Evolutionary conservation across 2,329 filamentous ascomycete genomes (phyloP).

Genomic region (Fusarium sp.): DNA sequence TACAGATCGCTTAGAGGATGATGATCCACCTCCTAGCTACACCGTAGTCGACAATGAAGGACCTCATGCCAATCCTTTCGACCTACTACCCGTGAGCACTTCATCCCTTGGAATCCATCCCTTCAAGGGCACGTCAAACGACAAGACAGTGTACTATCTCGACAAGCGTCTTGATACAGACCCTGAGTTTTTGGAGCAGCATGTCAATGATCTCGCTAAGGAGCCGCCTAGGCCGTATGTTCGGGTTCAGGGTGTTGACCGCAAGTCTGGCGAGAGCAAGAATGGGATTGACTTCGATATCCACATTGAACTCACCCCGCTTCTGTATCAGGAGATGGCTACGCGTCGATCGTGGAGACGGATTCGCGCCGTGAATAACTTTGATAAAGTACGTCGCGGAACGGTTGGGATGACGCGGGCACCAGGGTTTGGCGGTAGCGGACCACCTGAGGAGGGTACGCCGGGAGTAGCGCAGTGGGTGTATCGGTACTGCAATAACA

Average conservation of each 20-base stretch:
- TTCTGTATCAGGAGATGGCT: constrained; percentile 62
- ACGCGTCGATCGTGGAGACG: constrained; percentile 55
- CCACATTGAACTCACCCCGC: constrained; percentile 67
- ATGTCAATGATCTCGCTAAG: constrained; percentile 57
- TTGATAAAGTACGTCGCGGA: constrained; percentile 73
- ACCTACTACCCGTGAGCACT: constrained; percentile 25
- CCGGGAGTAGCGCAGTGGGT: constrained; percentile 69
- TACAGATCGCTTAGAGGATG: constrained; percentile 18
- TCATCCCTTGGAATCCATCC: constrained; percentile 41
- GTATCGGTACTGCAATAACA: constrained; percentile 71
- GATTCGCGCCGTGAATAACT: constrained; percentile 65
- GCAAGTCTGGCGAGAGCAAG: constrained; percentile 54
- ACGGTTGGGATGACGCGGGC: constrained; percentile 66
- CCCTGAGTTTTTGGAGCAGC: constrained; percentile 55
- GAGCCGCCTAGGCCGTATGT: constrained; percentile 66
- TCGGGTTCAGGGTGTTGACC: constrained; percentile 65
- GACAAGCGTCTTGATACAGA: constrained; percentile 59
- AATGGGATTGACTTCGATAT: constrained; percentile 70
- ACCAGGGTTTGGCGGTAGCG: constrained; percentile 54
- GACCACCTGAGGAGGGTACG: constrained; percentile 46
- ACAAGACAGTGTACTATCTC: constrained; percentile 57
- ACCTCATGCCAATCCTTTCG: constrained; percentile 25
- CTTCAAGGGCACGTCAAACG: constrained; percentile 48
- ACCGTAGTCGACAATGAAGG: constrained; percentile 36
- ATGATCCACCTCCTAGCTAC: constrained; percentile 38